Evolutionary conservation across 2,329 filamentous ascomycete genomes (phyloP), one percentile per base, ranked within the genome.

Genomic region (Xylariaceae sp.): DNA sequence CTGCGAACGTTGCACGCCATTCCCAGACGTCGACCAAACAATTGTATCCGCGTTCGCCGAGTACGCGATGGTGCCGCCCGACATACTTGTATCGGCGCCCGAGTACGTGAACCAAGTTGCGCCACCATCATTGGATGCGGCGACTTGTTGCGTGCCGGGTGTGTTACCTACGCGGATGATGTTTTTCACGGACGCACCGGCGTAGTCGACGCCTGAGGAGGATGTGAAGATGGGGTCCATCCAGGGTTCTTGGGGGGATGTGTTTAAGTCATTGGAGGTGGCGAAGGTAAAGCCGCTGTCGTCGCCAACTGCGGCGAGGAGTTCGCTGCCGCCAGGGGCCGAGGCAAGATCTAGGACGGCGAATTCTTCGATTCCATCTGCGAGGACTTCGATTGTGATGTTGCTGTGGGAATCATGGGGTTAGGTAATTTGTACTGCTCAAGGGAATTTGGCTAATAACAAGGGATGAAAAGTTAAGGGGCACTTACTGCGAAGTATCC

Each of bases 301-400:
- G 55, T 84, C 82, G 3, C 74, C 78, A 0, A 82, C 77, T 1
- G 76, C 81, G 0, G 76, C 78, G 2, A 84, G 71, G 2, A 84
- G 76, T 50, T 82, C 79, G 1, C 76, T 77, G 1, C 81, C 81
- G 0, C 77, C 76, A 0, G 78, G 78, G 0, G 76, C 77, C 0
- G 79, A 81, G 13, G 78, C 75, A 10, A 84, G 69, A 2, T 74
- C 78, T 6, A 78, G 75, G 0, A 83, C 74, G 1, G 80, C 74
- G 51, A 78, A 79, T 64, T 84, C 81, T 58, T 84, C 81, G 34
- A 84, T 82, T 0, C 82, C 81, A 34, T 79, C 75, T 1, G 82
- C 81, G 4, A 83, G 72, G 1, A 78, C 79, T 52, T 79, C 65
- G 51, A 83, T 77, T 1, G 76, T 77, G 58, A 84, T 71, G 55